A percentile compares a stretch with the other conserved stretches of the same genome.
Evolutionary conservation across 2,329 filamentous ascomycete genomes (phyloP).

Genomic region (Chalara sp.): DNA sequence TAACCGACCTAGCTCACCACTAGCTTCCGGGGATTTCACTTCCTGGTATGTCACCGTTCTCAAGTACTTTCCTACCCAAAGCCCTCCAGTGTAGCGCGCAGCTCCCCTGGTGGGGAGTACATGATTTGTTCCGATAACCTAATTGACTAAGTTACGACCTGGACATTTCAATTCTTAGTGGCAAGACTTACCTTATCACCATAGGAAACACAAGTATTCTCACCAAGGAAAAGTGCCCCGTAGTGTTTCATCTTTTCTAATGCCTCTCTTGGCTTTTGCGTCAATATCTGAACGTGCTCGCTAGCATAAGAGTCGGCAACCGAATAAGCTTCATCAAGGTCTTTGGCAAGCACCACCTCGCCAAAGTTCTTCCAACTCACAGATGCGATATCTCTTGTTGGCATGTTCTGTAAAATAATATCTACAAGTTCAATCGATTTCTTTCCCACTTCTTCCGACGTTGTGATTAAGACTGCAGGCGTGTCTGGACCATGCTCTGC

Average conservation of each 20-base stretch:
- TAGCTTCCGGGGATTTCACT: slow-evolving; percentile 35
- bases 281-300: slow-evolving; percentile 47
- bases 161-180: not conserved
- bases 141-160: not conserved
- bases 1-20: slow-evolving; percentile 39
- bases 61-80: slow-evolving; percentile 49
- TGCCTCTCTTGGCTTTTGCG: slow-evolving; percentile 37
- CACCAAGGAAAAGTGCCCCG: slow-evolving; percentile 43
- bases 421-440: slow-evolving; percentile 33
- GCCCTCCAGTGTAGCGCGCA: slow-evolving; percentile 42
- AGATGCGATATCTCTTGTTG: slow-evolving; percentile 36
- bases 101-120: slow-evolving; percentile 43
- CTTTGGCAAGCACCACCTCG: slow-evolving; percentile 37
- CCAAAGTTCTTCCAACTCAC: slow-evolving; percentile 39
- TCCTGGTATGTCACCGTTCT: slow-evolving; percentile 47
- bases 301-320: slow-evolving; percentile 41
- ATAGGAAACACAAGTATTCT: slow-evolving; percentile 45
- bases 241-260: slow-evolving; percentile 44
- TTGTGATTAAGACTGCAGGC: slow-evolving; percentile 43
- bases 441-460: slow-evolving; percentile 31
- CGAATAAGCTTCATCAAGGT: slow-evolving; percentile 34
- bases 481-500: slow-evolving; percentile 46
- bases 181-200: slow-evolving; percentile 39
- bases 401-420: slow-evolving; percentile 31
- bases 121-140: slow-evolving; percentile 49